These are phyloP conservation scores for Metahyphopichia silvanorum DNA, from an alignment of 805 yeast genomes.

Conservation along the genomic window DNA sequence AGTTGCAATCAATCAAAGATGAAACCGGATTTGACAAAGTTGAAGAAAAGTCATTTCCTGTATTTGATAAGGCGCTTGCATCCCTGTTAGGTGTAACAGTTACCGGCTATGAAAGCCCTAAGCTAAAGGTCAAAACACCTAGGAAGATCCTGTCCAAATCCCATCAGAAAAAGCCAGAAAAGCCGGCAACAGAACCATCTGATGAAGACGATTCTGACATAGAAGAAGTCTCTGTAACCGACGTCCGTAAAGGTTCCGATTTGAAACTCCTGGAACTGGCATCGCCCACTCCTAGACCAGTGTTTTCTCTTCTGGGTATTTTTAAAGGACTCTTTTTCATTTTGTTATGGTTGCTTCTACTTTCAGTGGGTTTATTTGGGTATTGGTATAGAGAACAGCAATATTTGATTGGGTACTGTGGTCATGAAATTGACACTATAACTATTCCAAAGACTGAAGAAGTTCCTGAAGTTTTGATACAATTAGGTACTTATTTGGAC, in stretches of 20 bases:
- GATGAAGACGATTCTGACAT: slow-evolving; percentile 2
- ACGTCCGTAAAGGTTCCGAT: background rate
- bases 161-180: background rate
- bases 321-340: slow-evolving; percentile 11
- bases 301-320: slow-evolving; percentile 4
- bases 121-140: too few species aligned
- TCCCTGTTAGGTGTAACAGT: slow-evolving; percentile 27
- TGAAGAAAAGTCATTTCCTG: too few species aligned
- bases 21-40: too few species aligned
- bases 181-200: slow-evolving; percentile 1
- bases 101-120: slow-evolving; percentile 17
- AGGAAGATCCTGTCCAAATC: too few species aligned
- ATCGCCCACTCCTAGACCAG: background rate
- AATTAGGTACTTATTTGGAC: slow-evolving; percentile 45
- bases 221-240: background rate
- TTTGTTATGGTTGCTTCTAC: slow-evolving; percentile 31
- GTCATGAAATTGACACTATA: slow-evolving; percentile 49
- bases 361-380: slow-evolving; percentile 37
- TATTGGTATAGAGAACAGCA: slow-evolving; percentile 67
- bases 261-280: slow-evolving; percentile 1
- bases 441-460: slow-evolving; percentile 30
- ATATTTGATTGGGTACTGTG: slow-evolving; percentile 70
- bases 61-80: too few species aligned
- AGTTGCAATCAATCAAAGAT: too few species aligned
- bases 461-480: slow-evolving; percentile 25